Evolutionary conservation across 345 rosid genomes (phyloP), one percentile per base, ranked within the genome.

Genomic region (Populus alba): DNA sequence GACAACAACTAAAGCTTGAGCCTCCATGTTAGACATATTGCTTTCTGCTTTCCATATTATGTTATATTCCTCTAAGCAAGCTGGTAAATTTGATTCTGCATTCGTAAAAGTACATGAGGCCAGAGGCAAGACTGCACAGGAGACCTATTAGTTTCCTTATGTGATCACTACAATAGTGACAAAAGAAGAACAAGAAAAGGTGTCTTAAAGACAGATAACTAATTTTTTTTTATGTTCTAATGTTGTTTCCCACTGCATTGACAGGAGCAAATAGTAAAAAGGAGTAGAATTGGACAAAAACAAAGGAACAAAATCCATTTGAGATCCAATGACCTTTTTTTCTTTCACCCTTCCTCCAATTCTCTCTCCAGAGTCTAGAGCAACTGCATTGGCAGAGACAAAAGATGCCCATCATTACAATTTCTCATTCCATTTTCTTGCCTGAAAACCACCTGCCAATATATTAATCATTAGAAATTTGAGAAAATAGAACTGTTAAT

Each of bases 161-260:
- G 37, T 15, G 73, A 80, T 12, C 25, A 12, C 31, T 38, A n/a
- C 39, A 33, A 20, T 49, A 61, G 70, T 63, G 72, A 76, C 68
- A 76, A 73, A 67, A 47, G 31, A 25, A 65, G 37, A 3, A 67
- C 7, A 47, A 12, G 11, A 65, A 74, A 16, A 25, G 31, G 22
- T 13, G 73, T 53, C 65, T 68, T 65, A 57, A 70, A 75, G 85
- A 62, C 66, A 47, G 25, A 69, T 47, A 45, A 66, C 29, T 41
- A 75, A 61, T 73, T 78, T 51, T 74, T 78, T 71, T 81, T 74
- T 17, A 43, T 79, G 68, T 49, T 77, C 59, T 76, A 80, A 73
- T 72, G 81, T 79, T 83, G 88, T 88, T 88, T 85, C 87, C 91
- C 86, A 72, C 85, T 75, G 82, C 82, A 77, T 69, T 85, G 89